Evolutionary conservation across 805 yeast genomes (phyloP), one percentile per base, ranked within the genome.

Genomic region (Wickerhamiella brachini): DNA sequence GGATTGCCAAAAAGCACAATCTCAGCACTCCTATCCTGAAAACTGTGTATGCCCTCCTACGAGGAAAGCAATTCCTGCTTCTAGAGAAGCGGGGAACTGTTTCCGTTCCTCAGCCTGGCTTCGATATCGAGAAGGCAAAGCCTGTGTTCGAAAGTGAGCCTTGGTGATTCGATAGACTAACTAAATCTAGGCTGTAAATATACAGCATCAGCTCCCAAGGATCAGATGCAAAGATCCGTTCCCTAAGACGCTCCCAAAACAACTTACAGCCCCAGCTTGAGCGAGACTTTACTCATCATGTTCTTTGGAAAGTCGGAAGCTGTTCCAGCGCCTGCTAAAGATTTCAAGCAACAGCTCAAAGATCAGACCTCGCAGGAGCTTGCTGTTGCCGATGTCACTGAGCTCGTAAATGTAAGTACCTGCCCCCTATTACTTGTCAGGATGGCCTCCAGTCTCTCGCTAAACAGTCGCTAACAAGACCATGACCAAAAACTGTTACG

Each of bases 381-480:
- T 55, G 95, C 95, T 1, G 77, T 86, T n/a, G 93, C 89, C 18
- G 85, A 88, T 66, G 96, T 95, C 37, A 82, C 90, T 1, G 89
- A 85, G 61, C 71, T 89, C 50, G 94, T 88, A 31, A 83, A 81
- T 68, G 67, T 66, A 54, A 48, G 66, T 56, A 26, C 29, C 44
- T 17, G 3, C 5, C 15, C 44, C 44, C 12, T 41, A 6, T 4
- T 41, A 17, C 3, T 5, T 4, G 8, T n/a, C 23, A 18, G 44
- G 6, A 12, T 20, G 8, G 8, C 26, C 26, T 8, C 24, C 23
- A 39, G 22, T 5, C 21, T n/a, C 44, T 41, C 17, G 31, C n/a
- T n/a, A n/a, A 24, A 24, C 26, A 24, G 26, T 8, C 26, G 26
- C 49, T 46, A 41, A 49, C 44, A 26, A 65, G 68, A 83, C 85